Evolutionary conservation across 2,329 filamentous ascomycete species (phyloP).

Genomic region (Verticillium albo-atrum): DNA sequence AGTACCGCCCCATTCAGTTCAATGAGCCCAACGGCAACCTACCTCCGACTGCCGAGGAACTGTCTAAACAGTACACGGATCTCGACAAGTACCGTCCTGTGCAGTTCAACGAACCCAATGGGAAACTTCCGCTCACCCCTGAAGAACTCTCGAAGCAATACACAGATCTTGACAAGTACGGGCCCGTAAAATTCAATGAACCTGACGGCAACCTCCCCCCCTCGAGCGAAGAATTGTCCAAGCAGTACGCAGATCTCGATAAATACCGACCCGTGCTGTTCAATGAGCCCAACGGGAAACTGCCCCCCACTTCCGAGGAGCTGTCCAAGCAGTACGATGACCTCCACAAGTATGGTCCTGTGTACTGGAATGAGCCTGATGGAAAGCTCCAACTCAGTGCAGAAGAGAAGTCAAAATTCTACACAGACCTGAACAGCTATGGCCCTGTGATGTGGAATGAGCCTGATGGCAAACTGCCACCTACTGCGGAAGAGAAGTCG

Average conservation of each 20-base stretch:
- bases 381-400: constrained; percentile 21
- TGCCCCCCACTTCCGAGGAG: constrained; percentile 25
- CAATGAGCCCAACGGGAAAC: constrained; percentile 34
- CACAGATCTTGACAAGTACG: constrained; percentile 31
- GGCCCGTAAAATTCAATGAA: constrained; percentile 29
- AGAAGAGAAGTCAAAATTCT: constrained; percentile 35
- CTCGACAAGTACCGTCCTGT: constrained; percentile 14
- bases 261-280: constrained; percentile 16
- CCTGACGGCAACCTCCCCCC: constrained; percentile 25
- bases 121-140: constrained; percentile 23
- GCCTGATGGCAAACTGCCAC: constrained; percentile 22
- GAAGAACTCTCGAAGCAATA: constrained; percentile 33
- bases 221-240: constrained; percentile 31
- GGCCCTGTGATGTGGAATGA: constrained; percentile 26
- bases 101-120: constrained; percentile 29
- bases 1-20: constrained; percentile 30
- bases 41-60: constrained; percentile 8
- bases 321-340: constrained; percentile 34
- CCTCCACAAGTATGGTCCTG: constrained; percentile 28
- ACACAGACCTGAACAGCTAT: constrained; percentile 30
- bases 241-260: constrained; percentile 31
- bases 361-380: constrained; percentile 31
- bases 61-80: constrained; percentile 16
- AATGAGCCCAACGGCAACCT: constrained; percentile 24
- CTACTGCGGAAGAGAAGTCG: constrained; percentile 27